These are phyloP conservation scores for Aspergillus ustus DNA, from an alignment of 2,329 filamentous ascomycete species.

Conservation along the genomic window DNA sequence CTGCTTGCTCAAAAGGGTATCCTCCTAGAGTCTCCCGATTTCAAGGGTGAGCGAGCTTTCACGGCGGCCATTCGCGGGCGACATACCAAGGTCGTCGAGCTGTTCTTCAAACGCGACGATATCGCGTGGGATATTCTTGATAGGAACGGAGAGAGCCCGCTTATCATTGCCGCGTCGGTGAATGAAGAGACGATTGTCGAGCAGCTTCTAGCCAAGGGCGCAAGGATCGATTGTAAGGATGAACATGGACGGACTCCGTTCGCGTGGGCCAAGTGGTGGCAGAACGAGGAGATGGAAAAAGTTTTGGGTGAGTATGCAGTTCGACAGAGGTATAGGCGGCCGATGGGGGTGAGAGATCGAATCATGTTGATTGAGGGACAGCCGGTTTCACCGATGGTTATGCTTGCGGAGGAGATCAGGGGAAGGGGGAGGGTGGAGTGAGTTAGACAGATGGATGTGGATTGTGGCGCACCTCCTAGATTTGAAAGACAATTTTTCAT, in stretches of 20 bases:
- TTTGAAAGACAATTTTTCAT: too few relatives aligned
- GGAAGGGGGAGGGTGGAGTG: not conserved
- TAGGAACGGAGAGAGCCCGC: not conserved
- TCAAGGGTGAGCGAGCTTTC: not conserved
- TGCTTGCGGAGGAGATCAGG: not conserved
- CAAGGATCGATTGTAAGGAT: not conserved
- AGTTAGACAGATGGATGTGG: not conserved
- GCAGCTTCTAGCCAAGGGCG: not conserved
- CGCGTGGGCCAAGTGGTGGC: slow-evolving; percentile 1
- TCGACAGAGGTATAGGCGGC: not conserved
- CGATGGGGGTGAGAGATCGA: not conserved
- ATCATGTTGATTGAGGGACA: not conserved
- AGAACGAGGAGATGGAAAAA: not conserved
- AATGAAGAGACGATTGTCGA: not conserved
- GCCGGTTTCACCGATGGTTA: not conserved
- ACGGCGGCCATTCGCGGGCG: not conserved
- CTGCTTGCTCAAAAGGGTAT: not conserved
- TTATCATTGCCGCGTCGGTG: not conserved
- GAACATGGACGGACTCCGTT: slow-evolving; percentile 1
- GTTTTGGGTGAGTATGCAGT: not conserved
- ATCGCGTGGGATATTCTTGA: not conserved
- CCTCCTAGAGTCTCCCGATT: not conserved
- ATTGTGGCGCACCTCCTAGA: too few relatives aligned
- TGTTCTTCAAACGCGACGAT: not conserved
- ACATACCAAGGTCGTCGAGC: not conserved